Evolutionary conservation across 306 rosid species (phyloP).

Genomic region (Cucumis hystrix): DNA sequence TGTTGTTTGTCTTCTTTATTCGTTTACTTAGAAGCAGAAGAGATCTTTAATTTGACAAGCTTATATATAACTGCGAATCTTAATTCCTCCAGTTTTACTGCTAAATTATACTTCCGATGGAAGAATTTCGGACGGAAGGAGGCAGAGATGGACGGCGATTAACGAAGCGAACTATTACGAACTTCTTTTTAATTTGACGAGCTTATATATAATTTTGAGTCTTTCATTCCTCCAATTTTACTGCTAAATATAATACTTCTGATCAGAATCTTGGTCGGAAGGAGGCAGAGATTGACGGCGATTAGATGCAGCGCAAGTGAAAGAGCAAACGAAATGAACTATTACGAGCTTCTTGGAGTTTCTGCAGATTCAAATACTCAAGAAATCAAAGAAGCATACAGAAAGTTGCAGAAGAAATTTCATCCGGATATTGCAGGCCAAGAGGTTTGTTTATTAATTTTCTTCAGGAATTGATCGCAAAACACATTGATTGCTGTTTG

Average conservation of each 20-base stretch:
- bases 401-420: constrained; percentile 61
- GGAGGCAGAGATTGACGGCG: constrained; percentile 22
- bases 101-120: background rate
- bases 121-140: constrained; percentile 5
- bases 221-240: background rate
- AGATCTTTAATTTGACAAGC: background rate
- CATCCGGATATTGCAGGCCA: constrained; percentile 81
- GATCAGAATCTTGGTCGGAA: background rate
- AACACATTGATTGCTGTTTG: background rate
- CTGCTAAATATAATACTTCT: background rate
- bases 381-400: constrained; percentile 56
- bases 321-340: constrained; percentile 21
- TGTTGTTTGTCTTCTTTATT: background rate
- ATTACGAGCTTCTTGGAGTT: constrained; percentile 62
- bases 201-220: background rate
- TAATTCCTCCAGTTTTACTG: background rate
- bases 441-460: constrained; percentile 34
- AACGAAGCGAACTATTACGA: constrained; percentile 42
- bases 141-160: constrained; percentile 18
- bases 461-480: too few relatives aligned
- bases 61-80: background rate
- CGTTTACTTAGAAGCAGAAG: background rate
- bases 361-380: constrained; percentile 38
- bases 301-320: constrained; percentile 32
- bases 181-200: constrained; percentile 16